Evolutionary conservation across 768 basidiomycete species (phyloP).

Genomic region (Russula lepida): DNA sequence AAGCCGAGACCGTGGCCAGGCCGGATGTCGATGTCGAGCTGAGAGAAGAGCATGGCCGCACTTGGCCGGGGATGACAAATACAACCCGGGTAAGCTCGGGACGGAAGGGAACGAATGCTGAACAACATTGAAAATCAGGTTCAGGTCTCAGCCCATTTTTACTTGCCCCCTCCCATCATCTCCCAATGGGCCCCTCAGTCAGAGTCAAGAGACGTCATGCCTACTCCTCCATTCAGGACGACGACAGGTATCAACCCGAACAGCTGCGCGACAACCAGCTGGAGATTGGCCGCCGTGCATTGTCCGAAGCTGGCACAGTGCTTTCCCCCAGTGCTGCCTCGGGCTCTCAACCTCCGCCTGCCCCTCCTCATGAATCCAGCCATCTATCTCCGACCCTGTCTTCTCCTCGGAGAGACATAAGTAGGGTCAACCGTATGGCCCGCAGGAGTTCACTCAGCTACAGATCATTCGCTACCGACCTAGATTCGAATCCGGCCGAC

Average conservation of each 20-base stretch:
- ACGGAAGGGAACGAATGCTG: background rate
- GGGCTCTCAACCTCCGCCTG: background rate
- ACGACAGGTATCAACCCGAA: background rate
- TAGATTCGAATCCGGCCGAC: background rate
- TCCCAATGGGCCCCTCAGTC: constrained; percentile 12
- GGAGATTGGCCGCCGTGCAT: background rate
- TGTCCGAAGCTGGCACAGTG: background rate
- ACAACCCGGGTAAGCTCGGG: background rate
- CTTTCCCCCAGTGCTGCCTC: background rate
- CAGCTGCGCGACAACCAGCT: background rate
- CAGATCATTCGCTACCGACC: constrained; percentile 11
- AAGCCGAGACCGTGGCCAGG: constrained; percentile 71
- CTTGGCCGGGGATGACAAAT: background rate
- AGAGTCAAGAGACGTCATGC: constrained; percentile 14
- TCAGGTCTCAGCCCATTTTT: background rate
- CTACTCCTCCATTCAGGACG: constrained; percentile 13
- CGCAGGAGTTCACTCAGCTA: constrained; percentile 2
- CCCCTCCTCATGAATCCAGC: background rate
- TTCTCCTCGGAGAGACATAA: background rate
- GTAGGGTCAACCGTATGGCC: constrained; percentile 11
- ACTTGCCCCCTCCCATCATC: background rate
- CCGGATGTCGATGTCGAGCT: constrained; percentile 65
- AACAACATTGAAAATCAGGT: background rate
- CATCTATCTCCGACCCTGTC: background rate
- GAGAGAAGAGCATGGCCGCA: constrained; percentile 50